A percentile compares a stretch with the other conserved stretches of the same genome.
phyloP scores from a whole-genome alignment of 164 flowering plant species.

The Akebia trifoliata region DNA sequence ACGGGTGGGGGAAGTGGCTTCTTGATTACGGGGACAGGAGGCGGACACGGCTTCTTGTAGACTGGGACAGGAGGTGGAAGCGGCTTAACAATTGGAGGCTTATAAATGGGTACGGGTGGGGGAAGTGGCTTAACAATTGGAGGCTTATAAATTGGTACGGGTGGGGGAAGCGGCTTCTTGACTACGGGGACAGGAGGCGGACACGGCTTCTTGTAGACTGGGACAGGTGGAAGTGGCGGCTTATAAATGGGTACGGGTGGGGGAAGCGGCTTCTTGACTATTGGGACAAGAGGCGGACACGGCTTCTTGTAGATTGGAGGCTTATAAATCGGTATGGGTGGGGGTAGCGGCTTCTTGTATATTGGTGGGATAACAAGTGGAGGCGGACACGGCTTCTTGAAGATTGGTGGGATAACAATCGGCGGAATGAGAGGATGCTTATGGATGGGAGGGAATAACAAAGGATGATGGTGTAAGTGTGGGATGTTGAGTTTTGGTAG shows the following conservation, averaged over 20 bases:
- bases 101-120: constrained; percentile 9
- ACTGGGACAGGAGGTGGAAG: constrained; percentile 8
- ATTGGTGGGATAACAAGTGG: constrained; percentile 20
- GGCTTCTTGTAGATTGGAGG: constrained; percentile 7
- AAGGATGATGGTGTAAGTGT: constrained; percentile 3
- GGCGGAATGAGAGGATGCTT: too few species aligned
- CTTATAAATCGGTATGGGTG: constrained; percentile 11
- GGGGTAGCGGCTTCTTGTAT: constrained; percentile 10
- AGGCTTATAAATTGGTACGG: constrained; percentile 5
- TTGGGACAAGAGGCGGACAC: constrained; percentile 11
- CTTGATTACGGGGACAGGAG: neutral
- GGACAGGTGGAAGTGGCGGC: constrained; percentile 4
- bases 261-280: constrained; percentile 6
- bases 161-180: constrained; percentile 14
- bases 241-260: constrained; percentile 9
- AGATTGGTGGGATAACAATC: neutral
- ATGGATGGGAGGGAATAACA: too few species aligned
- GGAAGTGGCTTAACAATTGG: constrained; percentile 9
- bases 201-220: constrained; percentile 6
- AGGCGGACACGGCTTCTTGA: constrained; percentile 12
- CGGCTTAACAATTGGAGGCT: neutral
- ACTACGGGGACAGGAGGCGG: neutral
- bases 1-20: constrained; percentile 16
- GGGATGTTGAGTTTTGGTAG: constrained; percentile 22
- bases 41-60: constrained; percentile 3